These are phyloP conservation scores for Macrocybe gigantea DNA, from an alignment of 768 basidiomycete genomes.

Conservation along the genomic window DNA sequence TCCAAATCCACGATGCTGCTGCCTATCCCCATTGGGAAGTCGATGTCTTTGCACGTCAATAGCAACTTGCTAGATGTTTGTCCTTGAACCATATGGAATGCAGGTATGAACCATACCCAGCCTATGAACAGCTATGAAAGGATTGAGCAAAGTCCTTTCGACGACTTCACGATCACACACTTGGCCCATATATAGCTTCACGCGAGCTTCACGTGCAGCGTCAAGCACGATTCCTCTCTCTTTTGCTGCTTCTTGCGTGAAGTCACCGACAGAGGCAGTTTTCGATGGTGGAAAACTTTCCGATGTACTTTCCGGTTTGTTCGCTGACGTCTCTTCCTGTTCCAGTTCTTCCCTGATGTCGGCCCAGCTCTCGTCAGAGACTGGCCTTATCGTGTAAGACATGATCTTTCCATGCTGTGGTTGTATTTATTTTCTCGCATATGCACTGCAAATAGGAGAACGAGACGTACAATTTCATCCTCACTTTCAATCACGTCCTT, in stretches of 20 bases:
- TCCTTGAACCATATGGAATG: constrained; percentile 57
- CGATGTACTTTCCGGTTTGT: constrained; percentile 12
- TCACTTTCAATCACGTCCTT: constrained; percentile 23
- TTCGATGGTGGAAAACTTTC: constrained; percentile 31
- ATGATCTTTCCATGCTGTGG: constrained; percentile 35
- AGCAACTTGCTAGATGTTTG: constrained; percentile 27
- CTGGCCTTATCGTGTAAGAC: constrained; percentile 35
- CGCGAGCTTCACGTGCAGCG: constrained; percentile 59
- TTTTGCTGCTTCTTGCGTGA: constrained; percentile 18
- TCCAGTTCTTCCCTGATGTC: constrained; percentile 30
- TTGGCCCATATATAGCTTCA: constrained; percentile 71
- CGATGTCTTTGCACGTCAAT: constrained; percentile 59
- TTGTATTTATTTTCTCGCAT: constrained; percentile 20
- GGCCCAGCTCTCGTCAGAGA: constrained; percentile 34
- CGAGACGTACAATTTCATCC: constrained; percentile 19
- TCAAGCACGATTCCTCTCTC: constrained; percentile 53
- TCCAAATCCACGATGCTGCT: constrained; percentile 59
- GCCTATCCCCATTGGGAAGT: constrained; percentile 76
- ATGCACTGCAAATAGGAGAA: not conserved
- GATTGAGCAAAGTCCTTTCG: constrained; percentile 1
- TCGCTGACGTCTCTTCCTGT: constrained; percentile 7
- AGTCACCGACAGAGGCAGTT: constrained; percentile 37
- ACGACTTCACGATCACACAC: constrained; percentile 22
- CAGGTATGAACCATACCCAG: constrained; percentile 85
- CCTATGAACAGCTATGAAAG: constrained; percentile 60